Conservation (phyloP, 2,329 filamentous ascomycete genomes). For the Zalaria obscura region DNA sequence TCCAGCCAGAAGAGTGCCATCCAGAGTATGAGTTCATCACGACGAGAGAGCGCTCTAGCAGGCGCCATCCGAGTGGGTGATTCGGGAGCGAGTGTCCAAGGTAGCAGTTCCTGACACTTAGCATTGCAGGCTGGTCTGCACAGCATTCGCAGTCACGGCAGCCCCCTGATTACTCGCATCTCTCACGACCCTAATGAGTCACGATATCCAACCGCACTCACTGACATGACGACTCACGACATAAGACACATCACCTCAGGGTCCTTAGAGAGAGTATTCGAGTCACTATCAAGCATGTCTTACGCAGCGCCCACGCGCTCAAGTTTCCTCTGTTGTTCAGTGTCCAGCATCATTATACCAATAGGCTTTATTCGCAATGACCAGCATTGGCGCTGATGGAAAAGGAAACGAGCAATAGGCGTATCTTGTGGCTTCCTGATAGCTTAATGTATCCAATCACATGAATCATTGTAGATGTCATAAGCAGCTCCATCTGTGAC, state of each 20-base stretch:
- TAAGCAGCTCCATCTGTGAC: no score
- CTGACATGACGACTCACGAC: conserved; percentile 15
- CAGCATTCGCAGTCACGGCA: no score
- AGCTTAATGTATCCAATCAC: no score
- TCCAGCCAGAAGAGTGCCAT: conserved; percentile 38
- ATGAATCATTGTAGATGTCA: no score
- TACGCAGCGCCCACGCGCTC: background rate
- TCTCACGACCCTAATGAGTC: background rate
- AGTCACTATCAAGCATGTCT: background rate
- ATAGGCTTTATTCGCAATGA: no score
- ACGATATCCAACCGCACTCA: background rate
- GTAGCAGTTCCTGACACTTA: no score
- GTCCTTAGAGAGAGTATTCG: conserved; percentile 15
- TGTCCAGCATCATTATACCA: no score
- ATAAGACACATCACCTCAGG: conserved; percentile 23
- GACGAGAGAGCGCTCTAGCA: conserved; percentile 11
- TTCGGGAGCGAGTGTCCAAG: no score
- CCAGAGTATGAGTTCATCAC: conserved; percentile 32
- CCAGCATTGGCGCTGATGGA: no score
- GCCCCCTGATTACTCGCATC: background rate
- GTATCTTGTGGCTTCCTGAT: no score
- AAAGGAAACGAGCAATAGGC: no score
- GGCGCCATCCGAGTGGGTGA: conserved; percentile 18
- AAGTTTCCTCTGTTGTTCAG: background rate
- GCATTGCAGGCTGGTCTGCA: no score